Conservation (phyloP, 768 basidiomycete genomes). For the Tulasnella sp. region DNA sequence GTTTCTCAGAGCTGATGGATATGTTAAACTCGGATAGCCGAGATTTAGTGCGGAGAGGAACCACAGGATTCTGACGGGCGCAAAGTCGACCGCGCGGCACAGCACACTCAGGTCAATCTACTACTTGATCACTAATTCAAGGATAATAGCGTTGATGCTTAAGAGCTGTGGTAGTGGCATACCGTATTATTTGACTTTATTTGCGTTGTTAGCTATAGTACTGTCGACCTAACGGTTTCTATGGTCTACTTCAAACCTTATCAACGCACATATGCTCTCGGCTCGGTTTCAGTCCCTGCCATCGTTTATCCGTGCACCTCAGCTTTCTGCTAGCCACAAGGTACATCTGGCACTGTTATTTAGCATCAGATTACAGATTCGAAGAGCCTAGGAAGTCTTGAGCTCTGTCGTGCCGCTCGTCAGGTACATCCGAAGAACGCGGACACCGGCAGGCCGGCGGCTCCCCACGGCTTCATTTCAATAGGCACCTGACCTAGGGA, state of each 20-base stretch:
- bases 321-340: too few species aligned
- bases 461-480: neutral
- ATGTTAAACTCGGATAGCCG: neutral
- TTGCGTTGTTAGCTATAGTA: too few species aligned
- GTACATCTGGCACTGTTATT: too few species aligned
- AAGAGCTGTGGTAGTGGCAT: too few species aligned
- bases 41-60: neutral
- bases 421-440: neutral
- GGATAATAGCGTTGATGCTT: too few species aligned
- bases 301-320: too few species aligned
- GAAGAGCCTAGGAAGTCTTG: neutral
- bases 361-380: neutral
- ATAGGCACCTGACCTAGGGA: neutral
- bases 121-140: neutral
- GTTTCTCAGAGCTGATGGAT: neutral
- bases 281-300: too few species aligned
- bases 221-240: too few species aligned
- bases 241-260: too few species aligned
- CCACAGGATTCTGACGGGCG: neutral
- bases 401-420: neutral
- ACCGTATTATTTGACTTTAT: too few species aligned
- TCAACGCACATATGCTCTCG: too few species aligned
- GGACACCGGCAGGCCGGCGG: neutral
- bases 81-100: neutral
- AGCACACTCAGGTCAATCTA: neutral